Evolutionary conservation across 768 basidiomycete genomes (phyloP).

Genomic region (Aureoboletus auriporus): DNA sequence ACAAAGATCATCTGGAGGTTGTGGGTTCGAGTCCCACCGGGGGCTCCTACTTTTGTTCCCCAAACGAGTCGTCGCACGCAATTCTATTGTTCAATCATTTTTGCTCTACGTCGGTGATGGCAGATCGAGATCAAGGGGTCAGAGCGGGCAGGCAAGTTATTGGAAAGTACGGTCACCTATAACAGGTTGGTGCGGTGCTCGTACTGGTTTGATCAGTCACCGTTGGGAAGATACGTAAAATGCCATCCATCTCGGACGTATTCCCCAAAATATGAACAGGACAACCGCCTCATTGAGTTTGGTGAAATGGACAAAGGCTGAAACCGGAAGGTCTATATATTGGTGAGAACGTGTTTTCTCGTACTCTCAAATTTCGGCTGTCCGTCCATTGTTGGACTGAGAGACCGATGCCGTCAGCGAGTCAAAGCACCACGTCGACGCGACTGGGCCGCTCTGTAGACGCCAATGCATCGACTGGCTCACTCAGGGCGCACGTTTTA

Average conservation of each 20-base stretch:
- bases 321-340: neutral
- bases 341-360: no score
- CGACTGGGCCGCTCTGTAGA: conserved; percentile 10
- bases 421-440: conserved; percentile 5
- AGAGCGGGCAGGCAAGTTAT: no score
- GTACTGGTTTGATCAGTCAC: conserved; percentile 6
- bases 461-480: no score
- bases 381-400: no score
- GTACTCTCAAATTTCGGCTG: no score
- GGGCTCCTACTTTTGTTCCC: conserved; percentile 42
- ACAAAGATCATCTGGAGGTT: conserved; percentile 83
- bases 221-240: conserved; percentile 21
- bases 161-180: neutral
- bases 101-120: neutral
- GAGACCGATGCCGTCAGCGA: conserved; percentile 16
- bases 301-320: neutral
- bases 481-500: neutral
- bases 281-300: neutral
- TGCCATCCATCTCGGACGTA: conserved; percentile 3
- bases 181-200: neutral
- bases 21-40: conserved; percentile 85
- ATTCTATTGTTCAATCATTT: neutral
- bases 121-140: no score
- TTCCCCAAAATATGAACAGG: neutral
- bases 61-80: neutral